phyloP scores from a whole-genome alignment of 2,329 filamentous ascomycete genomes.

The Drechslera avenae region DNA sequence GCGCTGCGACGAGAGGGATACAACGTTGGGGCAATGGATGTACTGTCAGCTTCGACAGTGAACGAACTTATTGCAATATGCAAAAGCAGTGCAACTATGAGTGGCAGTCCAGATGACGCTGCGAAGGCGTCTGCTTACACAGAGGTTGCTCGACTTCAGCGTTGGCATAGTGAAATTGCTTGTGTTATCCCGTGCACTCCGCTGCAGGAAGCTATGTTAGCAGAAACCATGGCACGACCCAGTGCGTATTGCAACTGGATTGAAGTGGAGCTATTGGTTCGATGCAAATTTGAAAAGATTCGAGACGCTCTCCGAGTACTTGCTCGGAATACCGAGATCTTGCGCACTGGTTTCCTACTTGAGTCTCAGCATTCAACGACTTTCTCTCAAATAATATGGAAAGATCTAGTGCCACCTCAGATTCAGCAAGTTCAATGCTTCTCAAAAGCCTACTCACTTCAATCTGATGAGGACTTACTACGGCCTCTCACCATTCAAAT shows the following conservation, averaged over 20 bases:
- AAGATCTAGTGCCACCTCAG: constrained; percentile 51
- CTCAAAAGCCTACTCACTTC: constrained; percentile 49
- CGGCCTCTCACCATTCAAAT: constrained; percentile 69
- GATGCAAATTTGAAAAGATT: constrained; percentile 48
- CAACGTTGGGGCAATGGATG: constrained; percentile 61
- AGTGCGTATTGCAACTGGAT: constrained; percentile 79
- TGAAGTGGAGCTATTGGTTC: constrained; percentile 61
- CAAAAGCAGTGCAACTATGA: constrained; percentile 3
- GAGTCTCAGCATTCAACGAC: constrained; percentile 48
- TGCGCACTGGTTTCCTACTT: constrained; percentile 74
- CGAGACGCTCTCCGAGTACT: constrained; percentile 35
- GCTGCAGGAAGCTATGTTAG: constrained; percentile 79
- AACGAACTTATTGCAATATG: constrained; percentile 30
- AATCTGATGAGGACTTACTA: constrained; percentile 52
- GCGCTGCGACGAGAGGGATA: constrained; percentile 64
- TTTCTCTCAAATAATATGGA: constrained; percentile 70
- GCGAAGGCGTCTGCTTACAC: not conserved
- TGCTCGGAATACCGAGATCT: constrained; percentile 61
- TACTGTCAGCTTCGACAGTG: constrained; percentile 64
- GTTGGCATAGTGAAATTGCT: constrained; percentile 16
- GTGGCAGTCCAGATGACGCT: not conserved
- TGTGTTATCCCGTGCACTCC: constrained; percentile 67
- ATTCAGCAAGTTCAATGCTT: constrained; percentile 52
- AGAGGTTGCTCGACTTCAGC: constrained; percentile 20
- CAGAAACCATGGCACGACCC: constrained; percentile 67